These are phyloP conservation scores for Piper betle DNA, from an alignment of 164 flowering plant species.

Conservation along the genomic window DNA sequence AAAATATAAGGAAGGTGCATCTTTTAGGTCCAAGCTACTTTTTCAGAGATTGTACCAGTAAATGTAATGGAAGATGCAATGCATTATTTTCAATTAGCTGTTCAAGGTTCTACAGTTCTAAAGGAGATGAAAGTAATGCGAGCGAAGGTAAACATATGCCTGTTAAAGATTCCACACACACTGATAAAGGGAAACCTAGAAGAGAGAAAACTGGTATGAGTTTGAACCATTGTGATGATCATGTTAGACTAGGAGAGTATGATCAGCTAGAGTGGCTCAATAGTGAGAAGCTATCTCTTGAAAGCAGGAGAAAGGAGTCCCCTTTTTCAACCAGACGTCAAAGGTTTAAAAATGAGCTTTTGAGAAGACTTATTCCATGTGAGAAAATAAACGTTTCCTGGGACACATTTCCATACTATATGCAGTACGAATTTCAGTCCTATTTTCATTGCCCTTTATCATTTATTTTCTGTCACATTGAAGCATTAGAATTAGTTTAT, in stretches of 20 bases:
- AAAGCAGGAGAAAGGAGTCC: constrained; percentile 66
- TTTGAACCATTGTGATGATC: constrained; percentile 36
- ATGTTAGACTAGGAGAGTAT: constrained; percentile 75
- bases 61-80: constrained; percentile 10
- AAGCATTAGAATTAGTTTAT: not conserved
- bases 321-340: constrained; percentile 66
- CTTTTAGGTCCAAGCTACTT: constrained; percentile 11
- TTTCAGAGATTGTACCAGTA: not conserved
- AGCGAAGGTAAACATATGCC: constrained; percentile 53
- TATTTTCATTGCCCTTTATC: not conserved
- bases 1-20: not conserved
- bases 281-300: constrained; percentile 61
- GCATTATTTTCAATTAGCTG: constrained; percentile 12
- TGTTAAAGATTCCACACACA: constrained; percentile 30
- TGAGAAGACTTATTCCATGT: constrained; percentile 81
- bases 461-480: not conserved
- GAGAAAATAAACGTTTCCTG: constrained; percentile 87
- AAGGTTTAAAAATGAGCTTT: constrained; percentile 68
- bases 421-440: constrained; percentile 35
- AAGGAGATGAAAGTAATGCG: constrained; percentile 78
- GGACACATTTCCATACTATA: constrained; percentile 87
- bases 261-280: constrained; percentile 93
- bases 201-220: constrained; percentile 21
- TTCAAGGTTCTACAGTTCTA: constrained; percentile 56
- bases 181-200: constrained; percentile 35